A percentile compares a stretch with the other conserved stretches of the same genome.
Conservation (phyloP, 192 early-diverging fungal genomes). For the Obelidium mucronatum region DNA sequence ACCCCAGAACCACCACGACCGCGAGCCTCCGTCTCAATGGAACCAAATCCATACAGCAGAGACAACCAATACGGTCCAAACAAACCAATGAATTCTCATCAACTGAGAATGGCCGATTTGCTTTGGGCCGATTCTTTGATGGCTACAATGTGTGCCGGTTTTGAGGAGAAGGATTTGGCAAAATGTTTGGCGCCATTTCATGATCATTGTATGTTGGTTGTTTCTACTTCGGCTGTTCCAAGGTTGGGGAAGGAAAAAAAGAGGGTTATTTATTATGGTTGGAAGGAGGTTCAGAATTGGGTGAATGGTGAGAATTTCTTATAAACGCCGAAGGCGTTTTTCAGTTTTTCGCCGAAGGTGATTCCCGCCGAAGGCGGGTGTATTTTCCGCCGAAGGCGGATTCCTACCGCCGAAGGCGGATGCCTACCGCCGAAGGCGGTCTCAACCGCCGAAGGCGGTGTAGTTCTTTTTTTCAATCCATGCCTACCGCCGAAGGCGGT, state of each 20-base stretch:
- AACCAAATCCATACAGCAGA: neutral
- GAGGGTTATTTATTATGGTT: conserved; percentile 9
- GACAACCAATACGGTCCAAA: conserved; percentile 8
- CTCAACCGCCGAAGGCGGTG: no score
- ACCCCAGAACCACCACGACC: neutral
- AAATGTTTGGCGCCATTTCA: neutral
- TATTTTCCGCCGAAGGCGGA: no score
- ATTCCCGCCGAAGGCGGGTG: no score
- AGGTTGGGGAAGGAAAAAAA: neutral
- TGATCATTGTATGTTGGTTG: conserved; percentile 16
- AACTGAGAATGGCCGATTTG: neutral
- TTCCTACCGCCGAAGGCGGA: no score
- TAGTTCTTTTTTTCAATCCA: no score
- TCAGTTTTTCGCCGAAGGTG: no score
- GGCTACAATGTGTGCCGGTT: neutral
- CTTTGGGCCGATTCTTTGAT: conserved; percentile 10
- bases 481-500: no score
- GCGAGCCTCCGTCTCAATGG: neutral
- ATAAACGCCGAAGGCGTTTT: neutral
- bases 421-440: no score
- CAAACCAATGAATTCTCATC: neutral
- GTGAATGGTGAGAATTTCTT: neutral
- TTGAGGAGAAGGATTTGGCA: neutral
- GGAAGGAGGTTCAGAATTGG: conserved; percentile 2
- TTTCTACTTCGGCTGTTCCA: neutral